Evolutionary conservation across 208 protist genomes (phyloP).

Genomic region (Lotmaria passim): DNA sequence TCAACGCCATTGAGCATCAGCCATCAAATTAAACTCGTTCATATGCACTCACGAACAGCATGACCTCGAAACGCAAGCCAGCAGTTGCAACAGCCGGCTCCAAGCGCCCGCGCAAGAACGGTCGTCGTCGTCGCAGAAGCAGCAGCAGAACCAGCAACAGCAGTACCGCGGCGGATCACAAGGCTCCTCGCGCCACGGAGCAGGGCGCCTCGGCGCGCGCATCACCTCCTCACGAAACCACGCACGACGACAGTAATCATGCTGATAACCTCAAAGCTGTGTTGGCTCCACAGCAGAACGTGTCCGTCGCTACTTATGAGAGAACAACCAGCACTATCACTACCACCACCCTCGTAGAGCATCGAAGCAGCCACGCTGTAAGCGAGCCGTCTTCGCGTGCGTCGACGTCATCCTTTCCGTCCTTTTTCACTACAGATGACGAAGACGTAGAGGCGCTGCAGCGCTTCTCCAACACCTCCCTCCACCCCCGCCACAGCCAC

Average conservation of each 20-base stretch:
- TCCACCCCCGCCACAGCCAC: constrained; percentile 14
- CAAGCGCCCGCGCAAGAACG: constrained; percentile 7
- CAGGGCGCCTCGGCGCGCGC: too few relatives aligned
- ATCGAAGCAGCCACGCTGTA: too few relatives aligned
- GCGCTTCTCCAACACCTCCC: constrained; percentile 40
- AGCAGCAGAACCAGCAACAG: too few relatives aligned
- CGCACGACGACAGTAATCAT: too few relatives aligned
- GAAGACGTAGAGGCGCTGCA: constrained; percentile 22
- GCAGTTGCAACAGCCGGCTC: neutral
- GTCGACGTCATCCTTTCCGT: neutral
- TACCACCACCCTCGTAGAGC: too few relatives aligned
- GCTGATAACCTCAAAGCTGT: too few relatives aligned
- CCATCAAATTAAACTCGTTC: neutral
- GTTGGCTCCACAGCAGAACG: neutral
- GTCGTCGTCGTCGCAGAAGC: neutral
- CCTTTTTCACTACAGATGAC: neutral
- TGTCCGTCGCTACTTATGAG: neutral
- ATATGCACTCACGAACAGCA: neutral
- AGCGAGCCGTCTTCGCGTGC: too few relatives aligned
- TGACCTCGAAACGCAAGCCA: neutral
- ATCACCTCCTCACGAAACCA: too few relatives aligned
- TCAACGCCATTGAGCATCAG: neutral
- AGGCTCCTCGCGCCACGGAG: too few relatives aligned
- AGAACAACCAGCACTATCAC: neutral
- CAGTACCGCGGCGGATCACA: too few relatives aligned